Evolutionary conservation across 495 filamentous ascomycete genomes (phyloP), one percentile per base, ranked within the genome.

Genomic region (Penicillium cinerascens): DNA sequence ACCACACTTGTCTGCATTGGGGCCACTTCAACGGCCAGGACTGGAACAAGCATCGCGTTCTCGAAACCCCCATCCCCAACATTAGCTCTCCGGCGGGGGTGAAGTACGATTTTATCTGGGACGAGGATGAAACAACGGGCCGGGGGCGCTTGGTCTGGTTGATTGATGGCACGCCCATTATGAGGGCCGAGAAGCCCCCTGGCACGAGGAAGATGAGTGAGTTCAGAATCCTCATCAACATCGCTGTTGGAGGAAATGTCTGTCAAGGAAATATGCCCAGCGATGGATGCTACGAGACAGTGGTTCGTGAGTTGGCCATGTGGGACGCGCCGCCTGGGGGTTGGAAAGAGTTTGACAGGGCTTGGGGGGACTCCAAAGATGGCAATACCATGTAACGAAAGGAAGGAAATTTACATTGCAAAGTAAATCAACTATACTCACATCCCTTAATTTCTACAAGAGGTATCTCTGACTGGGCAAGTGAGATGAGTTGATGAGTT

Each of bases 201-300:
- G 62, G 62, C n/a, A 65, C 56, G 41, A 63, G 62, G 50, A 63
- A 55, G 37, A 65, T 65, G 62, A 58, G 59, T 41, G 62, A 65
- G 33, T 63, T 65, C 48, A 63, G 59, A 55, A 60, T 65, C 10
- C 62, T 65, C 42, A 57, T 65, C 53, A 65, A 65, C 23, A 63
- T 65, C 26, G 62, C 62, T 42, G 59, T 65, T 49, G 62, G 62
- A 46, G 62, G 62, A 44, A 63, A 65, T 60, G 62, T 65, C 45
- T 65, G 62, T 42, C 59, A 63, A 51, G 62, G 62, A 48, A 60
- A 53, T 44, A 63, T 63, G 62, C 62, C 62, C 42, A 46, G 38
- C 26, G 62, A 65, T 52, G 59, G 62, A 57, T 63, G 42, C 36
- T 65, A 63, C 22, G 59, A 63, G 20, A 65, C 50, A 23, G 59